Conservation (phyloP, 2,329 filamentous ascomycete species). For the Chrysoporthe puriensis region DNA sequence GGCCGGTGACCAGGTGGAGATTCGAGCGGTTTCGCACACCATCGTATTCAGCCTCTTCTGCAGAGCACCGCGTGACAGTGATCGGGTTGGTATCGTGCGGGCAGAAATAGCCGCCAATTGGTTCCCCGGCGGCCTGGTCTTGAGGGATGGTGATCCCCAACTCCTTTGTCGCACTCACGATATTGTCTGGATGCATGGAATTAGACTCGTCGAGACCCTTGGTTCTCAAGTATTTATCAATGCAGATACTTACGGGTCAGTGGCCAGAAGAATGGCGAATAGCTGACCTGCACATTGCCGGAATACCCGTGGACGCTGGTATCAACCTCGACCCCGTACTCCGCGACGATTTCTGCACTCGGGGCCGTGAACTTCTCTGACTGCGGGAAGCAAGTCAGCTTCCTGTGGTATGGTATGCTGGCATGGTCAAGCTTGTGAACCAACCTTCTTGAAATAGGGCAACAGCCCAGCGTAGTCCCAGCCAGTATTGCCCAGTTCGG, state of each 20-base stretch:
- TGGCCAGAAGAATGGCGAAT: conserved; percentile 39
- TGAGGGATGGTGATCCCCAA: conserved; percentile 28
- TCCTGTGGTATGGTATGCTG: neutral
- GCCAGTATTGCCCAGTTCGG: conserved; percentile 34
- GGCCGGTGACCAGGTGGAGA: conserved; percentile 36
- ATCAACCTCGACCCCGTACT: conserved; percentile 38
- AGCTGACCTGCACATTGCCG: conserved; percentile 36
- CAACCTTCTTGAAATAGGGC: conserved; percentile 39
- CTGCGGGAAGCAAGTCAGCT: conserved; percentile 16
- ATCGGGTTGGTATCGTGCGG: conserved; percentile 33
- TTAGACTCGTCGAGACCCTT: neutral
- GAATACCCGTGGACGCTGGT: conserved; percentile 33
- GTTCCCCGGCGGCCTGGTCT: conserved; percentile 29
- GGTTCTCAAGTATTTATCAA: neutral
- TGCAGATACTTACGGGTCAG: conserved; percentile 30
- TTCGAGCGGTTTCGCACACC: conserved; percentile 31
- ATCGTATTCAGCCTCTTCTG: conserved; percentile 37
- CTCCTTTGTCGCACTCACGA: conserved; percentile 31
- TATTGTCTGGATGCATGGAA: conserved; percentile 20
- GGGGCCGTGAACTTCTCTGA: conserved; percentile 36
- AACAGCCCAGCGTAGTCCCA: conserved; percentile 35
- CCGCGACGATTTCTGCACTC: conserved; percentile 30
- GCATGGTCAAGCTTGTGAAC: conserved; percentile 14
- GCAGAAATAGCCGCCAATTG: conserved; percentile 33
- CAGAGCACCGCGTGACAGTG: conserved; percentile 36